phyloP scores from a whole-genome alignment of 441 rosid species.

The Gossypium aridum region DNA sequence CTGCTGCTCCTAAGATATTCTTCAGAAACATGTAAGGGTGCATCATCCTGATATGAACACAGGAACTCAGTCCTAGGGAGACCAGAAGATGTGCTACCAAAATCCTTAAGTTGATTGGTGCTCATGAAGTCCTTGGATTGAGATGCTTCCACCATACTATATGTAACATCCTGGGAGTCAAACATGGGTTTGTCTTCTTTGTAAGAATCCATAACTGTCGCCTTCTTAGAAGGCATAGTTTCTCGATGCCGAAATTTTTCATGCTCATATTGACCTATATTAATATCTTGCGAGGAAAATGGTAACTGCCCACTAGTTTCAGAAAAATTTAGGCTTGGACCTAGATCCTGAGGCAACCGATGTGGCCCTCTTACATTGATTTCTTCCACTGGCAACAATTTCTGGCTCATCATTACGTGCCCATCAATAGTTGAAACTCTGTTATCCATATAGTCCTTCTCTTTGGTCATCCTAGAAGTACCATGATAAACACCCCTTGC shows the following conservation, averaged over 20 bases:
- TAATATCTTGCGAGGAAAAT: conserved; percentile 17
- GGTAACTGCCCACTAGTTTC: conserved; percentile 27
- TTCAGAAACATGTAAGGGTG: conserved; percentile 26
- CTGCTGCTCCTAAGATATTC: conserved; percentile 31
- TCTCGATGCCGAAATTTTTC: conserved; percentile 33
- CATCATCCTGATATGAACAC: conserved; percentile 27
- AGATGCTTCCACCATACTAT: conserved; percentile 21
- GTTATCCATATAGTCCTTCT: conserved; percentile 26
- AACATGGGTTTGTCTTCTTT: conserved; percentile 24
- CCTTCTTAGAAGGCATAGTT: conserved; percentile 25
- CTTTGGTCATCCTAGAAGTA: conserved; percentile 27
- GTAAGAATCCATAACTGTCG: conserved; percentile 21
- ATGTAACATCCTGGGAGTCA: conserved; percentile 29
- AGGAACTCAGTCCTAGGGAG: conserved; percentile 27
- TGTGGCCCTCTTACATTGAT: conserved; percentile 25
- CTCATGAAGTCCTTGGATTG: conserved; percentile 29
- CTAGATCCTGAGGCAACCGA: conserved; percentile 22
- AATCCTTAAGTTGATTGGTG: conserved; percentile 24
- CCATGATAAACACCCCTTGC: conserved; percentile 28
- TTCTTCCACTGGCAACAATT: conserved; percentile 32
- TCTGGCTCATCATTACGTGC: conserved; percentile 26
- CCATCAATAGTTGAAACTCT: conserved; percentile 25
- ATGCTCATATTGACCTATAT: conserved; percentile 24
- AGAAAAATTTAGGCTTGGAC: conserved; percentile 26
- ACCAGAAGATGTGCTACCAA: conserved; percentile 31